These are phyloP conservation scores for Jamesozyma lodderae DNA, from an alignment of 805 yeast species.

Conservation along the genomic window DNA sequence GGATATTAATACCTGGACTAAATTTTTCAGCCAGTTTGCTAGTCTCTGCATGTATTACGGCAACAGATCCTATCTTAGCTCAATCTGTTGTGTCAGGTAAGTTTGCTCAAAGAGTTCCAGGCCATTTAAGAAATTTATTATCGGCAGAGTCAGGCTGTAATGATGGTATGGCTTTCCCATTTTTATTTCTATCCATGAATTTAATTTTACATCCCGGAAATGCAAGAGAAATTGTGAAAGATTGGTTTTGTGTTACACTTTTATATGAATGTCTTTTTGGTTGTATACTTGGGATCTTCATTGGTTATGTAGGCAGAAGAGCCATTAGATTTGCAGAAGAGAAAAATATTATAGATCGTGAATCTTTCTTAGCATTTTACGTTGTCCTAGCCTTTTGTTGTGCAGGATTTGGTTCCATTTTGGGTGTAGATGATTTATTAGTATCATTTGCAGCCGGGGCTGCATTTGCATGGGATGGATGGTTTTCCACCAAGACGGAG, in stretches of 20 bases:
- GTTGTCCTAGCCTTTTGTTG: constrained; percentile 74
- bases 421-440: constrained; percentile 82
- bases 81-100: constrained; percentile 91
- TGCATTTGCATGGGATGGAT: constrained; percentile 89
- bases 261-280: constrained; percentile 81
- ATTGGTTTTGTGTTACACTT: constrained; percentile 71
- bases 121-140: constrained; percentile 76
- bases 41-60: constrained; percentile 83
- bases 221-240: constrained; percentile 59
- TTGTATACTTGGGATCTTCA: constrained; percentile 56
- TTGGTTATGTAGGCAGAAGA: constrained; percentile 66
- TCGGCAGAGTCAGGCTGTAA: constrained; percentile 84
- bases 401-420: constrained; percentile 80
- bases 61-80: constrained; percentile 91
- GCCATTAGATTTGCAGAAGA: constrained; percentile 67
- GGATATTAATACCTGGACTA: constrained; percentile 66
- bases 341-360: constrained; percentile 68
- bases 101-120: constrained; percentile 84
- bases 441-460: constrained; percentile 91
- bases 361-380: constrained; percentile 79
- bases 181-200: constrained; percentile 62
- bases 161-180: constrained; percentile 95
- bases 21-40: constrained; percentile 62
- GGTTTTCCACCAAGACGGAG: constrained; percentile 74
- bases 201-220: constrained; percentile 58